Conservation (phyloP, 2,329 filamentous ascomycete genomes). For the Epichloe elymi region DNA sequence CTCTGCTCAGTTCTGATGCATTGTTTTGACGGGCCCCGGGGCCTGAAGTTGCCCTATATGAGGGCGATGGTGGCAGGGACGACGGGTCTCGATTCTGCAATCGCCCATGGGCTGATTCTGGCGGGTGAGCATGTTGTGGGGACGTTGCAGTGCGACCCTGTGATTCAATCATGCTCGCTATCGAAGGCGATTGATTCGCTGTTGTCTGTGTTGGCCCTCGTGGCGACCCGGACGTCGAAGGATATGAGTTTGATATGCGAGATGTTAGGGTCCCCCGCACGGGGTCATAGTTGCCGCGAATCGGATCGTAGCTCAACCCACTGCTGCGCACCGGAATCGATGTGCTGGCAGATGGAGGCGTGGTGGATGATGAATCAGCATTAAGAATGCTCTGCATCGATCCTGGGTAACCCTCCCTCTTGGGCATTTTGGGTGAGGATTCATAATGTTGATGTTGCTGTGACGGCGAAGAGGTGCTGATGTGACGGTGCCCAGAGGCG, state of each 20-base stretch:
- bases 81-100: conserved; percentile 21
- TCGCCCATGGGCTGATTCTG: conserved; percentile 16
- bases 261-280: conserved; percentile 48
- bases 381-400: conserved; percentile 47
- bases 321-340: conserved; percentile 44
- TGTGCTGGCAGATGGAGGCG: conserved; percentile 27
- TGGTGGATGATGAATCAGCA: conserved; percentile 30
- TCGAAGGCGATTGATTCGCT: conserved; percentile 57
- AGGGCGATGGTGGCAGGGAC: conserved; percentile 30
- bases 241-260: conserved; percentile 35
- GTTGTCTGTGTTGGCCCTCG: conserved; percentile 23
- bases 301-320: conserved; percentile 80
- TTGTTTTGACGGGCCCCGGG: conserved; percentile 18
- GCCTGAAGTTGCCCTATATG: conserved; percentile 21
- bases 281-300: conserved; percentile 61
- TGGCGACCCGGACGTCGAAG: conserved; percentile 36
- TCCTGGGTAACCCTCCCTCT: conserved; percentile 36
- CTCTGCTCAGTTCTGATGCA: conserved; percentile 26
- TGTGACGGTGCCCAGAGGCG: conserved; percentile 12
- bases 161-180: conserved; percentile 72
- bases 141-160: conserved; percentile 19
- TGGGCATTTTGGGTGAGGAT: conserved; percentile 30
- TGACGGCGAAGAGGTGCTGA: conserved; percentile 9
- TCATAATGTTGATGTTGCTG: conserved; percentile 14
- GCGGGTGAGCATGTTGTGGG: conserved; percentile 16